Evolutionary conservation across 257 asterid species (phyloP).

Genomic region (Solanum piurae): DNA sequence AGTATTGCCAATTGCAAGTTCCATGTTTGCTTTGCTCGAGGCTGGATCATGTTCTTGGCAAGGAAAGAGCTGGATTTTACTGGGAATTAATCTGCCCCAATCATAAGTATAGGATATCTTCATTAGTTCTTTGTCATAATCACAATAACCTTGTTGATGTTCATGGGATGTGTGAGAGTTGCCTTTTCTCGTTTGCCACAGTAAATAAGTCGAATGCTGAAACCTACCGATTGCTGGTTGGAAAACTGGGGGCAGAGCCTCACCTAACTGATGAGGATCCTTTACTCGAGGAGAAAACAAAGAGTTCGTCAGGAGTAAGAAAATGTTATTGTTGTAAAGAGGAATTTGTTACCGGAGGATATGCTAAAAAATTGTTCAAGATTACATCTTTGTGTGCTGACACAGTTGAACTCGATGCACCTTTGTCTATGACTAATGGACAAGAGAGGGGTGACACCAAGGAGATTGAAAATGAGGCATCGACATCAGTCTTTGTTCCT

Average conservation of each 20-base stretch:
- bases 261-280: constrained; percentile 8
- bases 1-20: constrained; percentile 31
- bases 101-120: constrained; percentile 54
- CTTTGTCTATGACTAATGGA: constrained; percentile 2
- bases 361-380: constrained; percentile 7
- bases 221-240: constrained; percentile 30
- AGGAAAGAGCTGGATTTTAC: constrained; percentile 35
- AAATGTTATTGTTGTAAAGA: constrained; percentile 51
- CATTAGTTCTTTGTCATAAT: constrained; percentile 39
- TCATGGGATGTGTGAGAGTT: constrained; percentile 44
- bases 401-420: constrained; percentile 15
- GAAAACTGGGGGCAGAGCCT: constrained; percentile 32
- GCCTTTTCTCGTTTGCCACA: constrained; percentile 44
- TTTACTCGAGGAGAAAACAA: constrained; percentile 4
- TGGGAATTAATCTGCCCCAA: constrained; percentile 57
- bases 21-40: constrained; percentile 95
- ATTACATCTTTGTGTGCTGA: constrained; percentile 14
- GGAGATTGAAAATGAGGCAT: constrained; percentile 15
- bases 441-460: constrained; percentile 11
- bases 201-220: constrained; percentile 41
- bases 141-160: constrained; percentile 51
- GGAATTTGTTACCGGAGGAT: constrained; percentile 20
- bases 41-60: constrained; percentile 64
- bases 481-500: not conserved
- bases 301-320: constrained; percentile 8